Base-by-base conservation (phyloP, 306 rosid genomes). In the Cicer yamashitae region DNA sequence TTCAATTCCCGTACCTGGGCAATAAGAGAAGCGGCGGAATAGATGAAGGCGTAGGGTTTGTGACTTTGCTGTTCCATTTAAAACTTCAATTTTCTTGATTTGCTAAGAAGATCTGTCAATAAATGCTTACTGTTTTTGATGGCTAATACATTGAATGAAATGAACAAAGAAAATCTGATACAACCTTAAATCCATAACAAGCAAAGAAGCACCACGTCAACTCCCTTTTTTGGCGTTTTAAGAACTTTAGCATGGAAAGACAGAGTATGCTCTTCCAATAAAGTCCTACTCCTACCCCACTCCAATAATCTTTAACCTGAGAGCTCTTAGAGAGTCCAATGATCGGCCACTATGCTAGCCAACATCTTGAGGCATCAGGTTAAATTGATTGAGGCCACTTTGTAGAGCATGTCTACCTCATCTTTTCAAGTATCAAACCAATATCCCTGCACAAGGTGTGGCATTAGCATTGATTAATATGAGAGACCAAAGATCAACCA, bases 401-500 rank as follows among this genome's bases (percentile, higher is more conserved):
- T 41, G 52, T 41, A 50, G 45, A 70, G 61, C 37, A 70, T 70
- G 10, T 15, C 47, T 11, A 14, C 46, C 41, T 70, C 62, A 50
- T 51, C 46, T 38, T 38, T 70, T 64, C 53, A 39, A 73, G 69
- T 18, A 39, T 59, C 64, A 75, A 51, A 64, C 38, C 54, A 51
- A 52, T 15, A 40, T 75, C 73, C 61, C 50, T 13, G 34, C 58
- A 75, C 52, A 75, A 51, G 65, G 15, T 51, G 70, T 64, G 53
- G 39, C 74, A 76, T 66, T 22, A 66, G 38, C 73, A 53, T 44
- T 43, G 47, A 43, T 41, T 14, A 53, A 65, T 52, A 53, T 22
- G 73, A 51, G 54, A 75, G 56, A 52, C 46, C 8, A 14, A 76
- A 66, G 5, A 76, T 66, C 39, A 52, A 75, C 54, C 46, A 53